Base-by-base conservation (phyloP, 306 rosid species). In the Trichosanthes truncata region DNA sequence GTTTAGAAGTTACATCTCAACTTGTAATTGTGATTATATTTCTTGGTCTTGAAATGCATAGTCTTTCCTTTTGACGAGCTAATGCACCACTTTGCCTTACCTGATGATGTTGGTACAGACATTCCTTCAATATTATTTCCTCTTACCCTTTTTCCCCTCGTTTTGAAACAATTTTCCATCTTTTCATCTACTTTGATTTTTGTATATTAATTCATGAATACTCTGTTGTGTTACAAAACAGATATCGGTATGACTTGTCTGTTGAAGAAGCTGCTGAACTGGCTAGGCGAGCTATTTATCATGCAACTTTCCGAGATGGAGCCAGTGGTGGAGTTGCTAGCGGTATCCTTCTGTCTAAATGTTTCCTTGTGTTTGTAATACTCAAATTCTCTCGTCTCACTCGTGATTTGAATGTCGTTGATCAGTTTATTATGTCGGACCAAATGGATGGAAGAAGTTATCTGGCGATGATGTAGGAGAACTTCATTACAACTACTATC, bases 261-360 rank as follows among this genome's bases (percentile, higher is more conserved):
- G 66, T 93, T 43, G 92, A 87, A 71, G 99, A 93, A 85, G 97
- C 97, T 68, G 84, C 97, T 62, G 99, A 95, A 80, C 78, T 93
- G 84, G 99, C 97, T 51, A 87, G 96, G 74, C 84, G 97, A 45
- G 82, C 99, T 36, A 95, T 93, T 59, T 95, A 95, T 86, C 97
- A 95, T 82, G 99, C 97, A 55, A 95, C 99, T 67, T 93, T 93
- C 73, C 93, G 96, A 77, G 97, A 95, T 83, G 99, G 97, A 76
- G 99, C 97, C 52, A 95, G 99, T 76, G 99, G 97, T 83, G 99
- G 98, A 84, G 97, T 91, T 82, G 98, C 93, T 25, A 90, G 98
- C 55, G 96, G 98, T 95, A 87, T 72, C 68, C 25, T 21, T 35
- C 60, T 57, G 63, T 56, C 36, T 20, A 15, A 38, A 57, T 41